Base-by-base conservation (phyloP, 2,329 filamentous ascomycete species). In the Thielaviopsis populi region DNA sequence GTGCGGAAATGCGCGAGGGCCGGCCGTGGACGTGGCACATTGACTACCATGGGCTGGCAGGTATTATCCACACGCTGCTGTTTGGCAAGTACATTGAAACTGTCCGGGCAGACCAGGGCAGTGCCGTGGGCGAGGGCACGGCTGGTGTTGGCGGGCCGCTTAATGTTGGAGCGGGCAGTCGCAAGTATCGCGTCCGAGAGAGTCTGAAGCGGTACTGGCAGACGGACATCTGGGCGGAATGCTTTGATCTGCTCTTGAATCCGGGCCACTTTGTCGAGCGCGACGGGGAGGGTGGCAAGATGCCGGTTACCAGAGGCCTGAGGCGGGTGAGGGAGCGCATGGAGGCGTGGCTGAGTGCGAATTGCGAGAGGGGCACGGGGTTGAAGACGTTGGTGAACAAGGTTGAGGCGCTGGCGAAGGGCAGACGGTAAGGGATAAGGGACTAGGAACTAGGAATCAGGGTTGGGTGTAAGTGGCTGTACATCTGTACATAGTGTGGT, bases 11-110 rank as follows among this genome's bases (percentile, higher is more conserved):
- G 83, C 87, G 91, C 58, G 92, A 99, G 75, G 83, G 90, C 64
- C 82, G 92, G 0, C 91, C 91, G 0, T 99, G 94, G 94, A 97
- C 92, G 1, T 96, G 91, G 78, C 94, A 99, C 73, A 89, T 96
- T 68, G 94, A 99, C 76, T 95, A 97, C 70, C 89, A 95, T 73
- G 94, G 94, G 13, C 80, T 96, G 0, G 94, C 94, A 0, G 91
- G 90, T 3, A 88, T 89, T 27, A 79, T 97, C 3, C 91, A 99
- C 74, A 87, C 84, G 53, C 81, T 99, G 69, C 81, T 99, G 2
- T 99, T 96, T 72, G 92, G 94, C 10, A 91, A 89, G 71, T 97
- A 97, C 75, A 94, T 99, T 70, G 89, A 96, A 72, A 95, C 90
- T 0, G 75, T 81, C 62, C 79, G 81, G 42, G 77, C 75, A 69